Percentiles rank a stretch among this genome's conserved stretches.
These are phyloP conservation scores for Daucus carota DNA, from an alignment of 129 eudicot species.

Conservation along the genomic window DH1_v3.0 NC_030386.2:21660001-21660500, in stretches of 20 bases:
- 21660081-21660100: conserved; percentile 23
- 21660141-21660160: conserved; percentile 15
- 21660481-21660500: too few relatives aligned
- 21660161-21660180: conserved; percentile 7
- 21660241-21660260: conserved; percentile 2
- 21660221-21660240: not conserved
- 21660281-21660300: not conserved
- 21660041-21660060: not conserved
- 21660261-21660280: not conserved
- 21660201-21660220: conserved; percentile 10
- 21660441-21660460: too few relatives aligned
- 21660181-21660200: conserved; percentile 7
- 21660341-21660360: not conserved
- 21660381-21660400: too few relatives aligned
- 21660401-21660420: too few relatives aligned
- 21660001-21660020: not conserved
- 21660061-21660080: not conserved
- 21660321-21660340: not conserved
- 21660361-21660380: not conserved
- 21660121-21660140: not conserved
- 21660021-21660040: not conserved
- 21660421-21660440: too few relatives aligned
- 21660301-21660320: not conserved
- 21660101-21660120: conserved; percentile 8
- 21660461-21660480: too few relatives aligned